These are phyloP conservation scores for Tuber aestivum DNA, from an alignment of 495 filamentous ascomycete genomes.

Conservation along the genomic window DNA sequence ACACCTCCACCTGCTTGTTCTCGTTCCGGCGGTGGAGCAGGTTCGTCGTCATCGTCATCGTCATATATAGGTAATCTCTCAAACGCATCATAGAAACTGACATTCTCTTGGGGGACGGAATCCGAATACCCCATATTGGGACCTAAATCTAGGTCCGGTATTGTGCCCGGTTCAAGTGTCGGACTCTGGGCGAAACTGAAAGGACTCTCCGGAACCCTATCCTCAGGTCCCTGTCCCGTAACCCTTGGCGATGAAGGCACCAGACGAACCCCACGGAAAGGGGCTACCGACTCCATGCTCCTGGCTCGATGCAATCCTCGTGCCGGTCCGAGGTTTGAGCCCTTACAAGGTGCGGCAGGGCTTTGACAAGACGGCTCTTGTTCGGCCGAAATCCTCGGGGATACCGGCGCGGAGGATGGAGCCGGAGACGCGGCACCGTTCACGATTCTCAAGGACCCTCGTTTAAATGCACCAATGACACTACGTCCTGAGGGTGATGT, in stretches of 20 bases:
- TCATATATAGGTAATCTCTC: neutral
- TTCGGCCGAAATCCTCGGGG: constrained; percentile 17
- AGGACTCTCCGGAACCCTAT: constrained; percentile 16
- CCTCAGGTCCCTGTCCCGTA: neutral
- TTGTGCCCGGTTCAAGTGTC: neutral
- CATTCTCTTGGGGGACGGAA: neutral
- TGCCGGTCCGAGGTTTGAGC: neutral
- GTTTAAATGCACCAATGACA: constrained; percentile 56
- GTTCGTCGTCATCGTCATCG: neutral
- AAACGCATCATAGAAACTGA: constrained; percentile 5
- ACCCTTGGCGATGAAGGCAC: constrained; percentile 27
- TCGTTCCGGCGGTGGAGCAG: neutral
- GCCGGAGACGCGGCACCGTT: constrained; percentile 53
- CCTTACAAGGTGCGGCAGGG: neutral
- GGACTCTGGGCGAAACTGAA: constrained; percentile 29
- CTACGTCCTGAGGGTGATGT: constrained; percentile 44
- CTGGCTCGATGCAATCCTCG: neutral
- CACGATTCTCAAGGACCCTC: constrained; percentile 54
- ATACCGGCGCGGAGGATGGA: constrained; percentile 32
- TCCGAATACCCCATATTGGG: neutral
- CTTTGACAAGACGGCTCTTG: neutral
- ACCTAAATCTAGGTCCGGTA: neutral
- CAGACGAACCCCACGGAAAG: constrained; percentile 22
- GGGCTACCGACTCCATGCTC: constrained; percentile 7
- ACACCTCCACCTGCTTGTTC: neutral